Base-by-base conservation (phyloP, 1,284 basidiomycete species). In the Pseudozyma thailandica region DNA sequence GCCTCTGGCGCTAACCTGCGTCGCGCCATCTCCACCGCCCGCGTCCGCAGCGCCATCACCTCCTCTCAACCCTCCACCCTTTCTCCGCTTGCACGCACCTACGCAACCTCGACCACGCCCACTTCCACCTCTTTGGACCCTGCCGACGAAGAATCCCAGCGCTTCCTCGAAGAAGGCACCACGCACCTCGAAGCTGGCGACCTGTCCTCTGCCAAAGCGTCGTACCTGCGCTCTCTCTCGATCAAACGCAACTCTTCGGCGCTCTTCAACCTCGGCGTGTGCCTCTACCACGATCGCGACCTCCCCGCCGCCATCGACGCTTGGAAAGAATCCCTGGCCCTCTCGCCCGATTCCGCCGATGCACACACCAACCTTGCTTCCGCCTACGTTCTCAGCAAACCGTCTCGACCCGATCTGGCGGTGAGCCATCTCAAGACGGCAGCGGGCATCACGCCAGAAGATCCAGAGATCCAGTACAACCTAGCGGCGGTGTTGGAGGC, bases 401-500 rank as follows among this genome's bases (percentile, higher is more conserved):
- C 91, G 49, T 88, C 91, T 57, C 88, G 92, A 78, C 91, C 94
- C 53, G 93, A 95, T 85, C 88, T 94, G 65, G 94, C 94, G 30
- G 86, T 95, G 72, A 90, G 92, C 82, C 73, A 80, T 75, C 45
- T 31, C 83, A 95, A 93, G 69, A 90, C 91, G 75, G 93, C 94
- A 25, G 87, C 90, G 33, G 89, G 90, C 31, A 88, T 96, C 68
- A 88, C 91, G 43, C 94, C 94, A 33, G 91, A 94, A 80, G 94
- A 96, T 85, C 89, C 92, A 77, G 94, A 97, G 84, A 93, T 95
- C 81, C 90, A 92, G 28, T 96, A 94, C 87, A 96, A 94, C 85
- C 87, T 94, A 52, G 94, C 91, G 26, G 92, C 92, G 23, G 92
- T 94, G 74, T 86, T 94, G 54, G 92, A 94, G 88, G 92, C 92